These are phyloP conservation scores for Benincasa hispida DNA, from an alignment of 306 rosid species.

Conservation along the genomic window DNA sequence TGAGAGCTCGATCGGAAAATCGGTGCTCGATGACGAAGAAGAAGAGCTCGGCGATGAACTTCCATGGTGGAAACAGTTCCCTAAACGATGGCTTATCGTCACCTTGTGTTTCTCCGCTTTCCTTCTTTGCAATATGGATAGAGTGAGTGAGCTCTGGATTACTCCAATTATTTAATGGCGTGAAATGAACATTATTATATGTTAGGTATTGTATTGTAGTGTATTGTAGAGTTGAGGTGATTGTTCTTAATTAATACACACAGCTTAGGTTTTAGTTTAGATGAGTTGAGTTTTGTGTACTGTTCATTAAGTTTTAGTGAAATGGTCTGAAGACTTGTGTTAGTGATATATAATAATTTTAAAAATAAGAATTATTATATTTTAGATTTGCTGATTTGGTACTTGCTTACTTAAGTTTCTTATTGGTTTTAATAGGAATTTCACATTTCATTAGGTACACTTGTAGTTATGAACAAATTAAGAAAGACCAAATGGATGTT, in stretches of 20 bases:
- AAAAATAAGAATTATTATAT: no score
- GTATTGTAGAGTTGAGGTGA: neutral
- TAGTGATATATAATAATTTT: no score
- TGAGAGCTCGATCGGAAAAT: conserved; percentile 14
- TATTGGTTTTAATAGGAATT: neutral
- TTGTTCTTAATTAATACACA: neutral
- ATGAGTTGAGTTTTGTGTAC: neutral
- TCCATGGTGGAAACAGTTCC: conserved; percentile 67
- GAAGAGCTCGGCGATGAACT: conserved; percentile 24
- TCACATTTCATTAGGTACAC: neutral
- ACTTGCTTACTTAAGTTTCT: neutral
- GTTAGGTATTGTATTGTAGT: neutral
- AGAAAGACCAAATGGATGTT: neutral
- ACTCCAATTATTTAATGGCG: neutral
- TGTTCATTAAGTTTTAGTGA: neutral
- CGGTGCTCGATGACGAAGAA: conserved; percentile 11
- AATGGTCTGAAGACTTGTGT: neutral
- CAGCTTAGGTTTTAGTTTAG: neutral
- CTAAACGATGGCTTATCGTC: conserved; percentile 91
- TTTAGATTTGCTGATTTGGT: neutral
- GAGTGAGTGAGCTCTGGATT: conserved; percentile 31
- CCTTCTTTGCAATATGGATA: conserved; percentile 95
- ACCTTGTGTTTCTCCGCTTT: conserved; percentile 82
- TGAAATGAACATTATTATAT: neutral
- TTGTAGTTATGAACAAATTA: neutral